These are phyloP conservation scores for Lycium ferocissimum DNA, from an alignment of 257 asterid species.

Conservation along the genomic window DNA sequence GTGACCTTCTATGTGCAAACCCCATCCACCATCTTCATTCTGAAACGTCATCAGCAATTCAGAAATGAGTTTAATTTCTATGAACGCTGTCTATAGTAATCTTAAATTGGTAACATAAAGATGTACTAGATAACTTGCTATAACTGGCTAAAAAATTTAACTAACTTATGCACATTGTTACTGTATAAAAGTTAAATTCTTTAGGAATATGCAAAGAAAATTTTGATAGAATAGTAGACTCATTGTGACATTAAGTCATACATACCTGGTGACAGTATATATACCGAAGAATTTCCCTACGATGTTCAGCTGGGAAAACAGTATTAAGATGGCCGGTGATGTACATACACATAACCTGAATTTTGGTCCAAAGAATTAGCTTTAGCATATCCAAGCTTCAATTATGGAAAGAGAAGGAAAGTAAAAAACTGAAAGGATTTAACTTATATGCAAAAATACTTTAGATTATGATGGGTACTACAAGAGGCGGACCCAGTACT, in stretches of 20 bases:
- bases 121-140: neutral
- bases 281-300: constrained; percentile 76
- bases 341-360: constrained; percentile 68
- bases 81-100: neutral
- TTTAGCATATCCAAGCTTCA: neutral
- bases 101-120: neutral
- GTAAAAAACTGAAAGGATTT: neutral
- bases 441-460: neutral
- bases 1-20: constrained; percentile 77
- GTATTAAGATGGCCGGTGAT: constrained; percentile 72
- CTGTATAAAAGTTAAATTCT: neutral
- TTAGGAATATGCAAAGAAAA: neutral
- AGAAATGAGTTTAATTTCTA: neutral
- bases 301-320: constrained; percentile 62
- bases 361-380: constrained; percentile 19
- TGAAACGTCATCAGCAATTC: constrained; percentile 28
- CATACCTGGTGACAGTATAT: constrained; percentile 72
- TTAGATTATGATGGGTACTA: neutral
- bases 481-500: neutral
- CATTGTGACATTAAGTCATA: neutral
- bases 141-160: neutral
- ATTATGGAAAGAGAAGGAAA: neutral
- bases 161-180: neutral
- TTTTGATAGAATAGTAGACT: neutral
- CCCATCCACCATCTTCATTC: constrained; percentile 93